Evolutionary conservation across 306 rosid genomes (phyloP).

Genomic region (Castanea crenata): DNA sequence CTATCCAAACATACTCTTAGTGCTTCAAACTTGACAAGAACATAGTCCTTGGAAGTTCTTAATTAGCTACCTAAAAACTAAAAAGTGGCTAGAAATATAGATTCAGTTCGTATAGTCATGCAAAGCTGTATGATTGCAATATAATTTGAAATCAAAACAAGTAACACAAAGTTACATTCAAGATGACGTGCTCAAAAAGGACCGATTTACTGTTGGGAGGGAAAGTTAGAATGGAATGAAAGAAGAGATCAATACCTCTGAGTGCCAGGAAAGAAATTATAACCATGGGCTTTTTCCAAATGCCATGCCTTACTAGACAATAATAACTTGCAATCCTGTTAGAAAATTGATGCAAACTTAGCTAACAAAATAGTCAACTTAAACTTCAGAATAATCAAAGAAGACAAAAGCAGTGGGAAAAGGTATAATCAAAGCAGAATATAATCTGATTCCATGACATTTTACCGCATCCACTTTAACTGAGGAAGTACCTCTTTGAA

Average conservation of each 20-base stretch:
- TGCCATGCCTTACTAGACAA: constrained; percentile 71
- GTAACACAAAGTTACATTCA: background rate
- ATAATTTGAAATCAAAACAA: background rate
- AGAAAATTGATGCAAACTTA: constrained; percentile 17
- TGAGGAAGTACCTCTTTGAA: constrained; percentile 76
- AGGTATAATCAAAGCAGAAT: background rate
- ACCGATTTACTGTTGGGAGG: background rate
- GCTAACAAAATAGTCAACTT: constrained; percentile 6
- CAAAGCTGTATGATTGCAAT: background rate
- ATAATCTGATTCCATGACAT: background rate
- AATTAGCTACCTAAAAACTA: background rate
- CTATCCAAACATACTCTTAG: too few species aligned
- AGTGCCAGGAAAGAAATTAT: constrained; percentile 86
- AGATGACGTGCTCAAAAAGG: background rate
- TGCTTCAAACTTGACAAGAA: background rate
- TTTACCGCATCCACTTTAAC: background rate
- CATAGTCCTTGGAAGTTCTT: background rate
- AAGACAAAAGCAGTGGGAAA: background rate
- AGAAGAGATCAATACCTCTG: constrained; percentile 51
- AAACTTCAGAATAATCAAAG: constrained; percentile 14
- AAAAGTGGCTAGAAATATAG: constrained; percentile 9
- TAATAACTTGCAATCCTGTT: constrained; percentile 79
- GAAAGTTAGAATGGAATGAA: background rate
- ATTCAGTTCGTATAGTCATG: background rate
- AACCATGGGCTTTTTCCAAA: constrained; percentile 86